Conservation (phyloP, 2,329 filamentous ascomycete genomes). For the Diplodia sapinea region DNA sequence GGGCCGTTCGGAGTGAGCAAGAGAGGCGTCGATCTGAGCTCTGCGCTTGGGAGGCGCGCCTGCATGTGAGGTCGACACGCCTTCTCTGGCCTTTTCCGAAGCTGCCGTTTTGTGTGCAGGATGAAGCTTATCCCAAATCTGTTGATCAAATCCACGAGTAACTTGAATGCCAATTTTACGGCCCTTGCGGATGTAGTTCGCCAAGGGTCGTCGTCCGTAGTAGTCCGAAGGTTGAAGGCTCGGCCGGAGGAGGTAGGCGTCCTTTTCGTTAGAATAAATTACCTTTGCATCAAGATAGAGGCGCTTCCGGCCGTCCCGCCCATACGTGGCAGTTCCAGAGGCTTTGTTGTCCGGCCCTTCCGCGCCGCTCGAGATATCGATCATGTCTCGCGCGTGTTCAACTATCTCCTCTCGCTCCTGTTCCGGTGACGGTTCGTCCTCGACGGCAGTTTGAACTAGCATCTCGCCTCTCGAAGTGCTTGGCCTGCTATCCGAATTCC, state of each 20-base stretch:
- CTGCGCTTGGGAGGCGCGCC: slow-evolving; percentile 49
- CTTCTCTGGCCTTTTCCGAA: slow-evolving; percentile 51
- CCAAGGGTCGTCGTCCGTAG: slow-evolving; percentile 79
- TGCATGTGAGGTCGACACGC: slow-evolving; percentile 53
- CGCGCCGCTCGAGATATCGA: slow-evolving; percentile 55
- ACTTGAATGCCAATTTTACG: slow-evolving; percentile 82
- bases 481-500: slow-evolving; percentile 55
- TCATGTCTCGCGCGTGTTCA: slow-evolving; percentile 54
- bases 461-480: slow-evolving; percentile 45
- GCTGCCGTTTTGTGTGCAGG: slow-evolving; percentile 54
- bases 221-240: slow-evolving; percentile 84
- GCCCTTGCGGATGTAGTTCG: slow-evolving; percentile 81
- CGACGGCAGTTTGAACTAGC: slow-evolving; percentile 28
- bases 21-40: slow-evolving; percentile 59
- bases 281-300: slow-evolving; percentile 79
- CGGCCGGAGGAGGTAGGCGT: slow-evolving; percentile 86
- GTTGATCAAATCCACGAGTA: slow-evolving; percentile 84
- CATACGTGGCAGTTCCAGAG: slow-evolving; percentile 49
- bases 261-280: slow-evolving; percentile 77
- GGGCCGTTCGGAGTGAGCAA: slow-evolving; percentile 68
- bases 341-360: slow-evolving; percentile 57
- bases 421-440: slow-evolving; percentile 41
- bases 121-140: slow-evolving; percentile 76
- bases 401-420: slow-evolving; percentile 51
- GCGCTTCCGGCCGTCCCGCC: slow-evolving; percentile 56